Percentiles rank a stretch among this genome's conserved stretches.
Conservation (phyloP, 805 yeast species). For the Myxozyma mucilagina region DNA sequence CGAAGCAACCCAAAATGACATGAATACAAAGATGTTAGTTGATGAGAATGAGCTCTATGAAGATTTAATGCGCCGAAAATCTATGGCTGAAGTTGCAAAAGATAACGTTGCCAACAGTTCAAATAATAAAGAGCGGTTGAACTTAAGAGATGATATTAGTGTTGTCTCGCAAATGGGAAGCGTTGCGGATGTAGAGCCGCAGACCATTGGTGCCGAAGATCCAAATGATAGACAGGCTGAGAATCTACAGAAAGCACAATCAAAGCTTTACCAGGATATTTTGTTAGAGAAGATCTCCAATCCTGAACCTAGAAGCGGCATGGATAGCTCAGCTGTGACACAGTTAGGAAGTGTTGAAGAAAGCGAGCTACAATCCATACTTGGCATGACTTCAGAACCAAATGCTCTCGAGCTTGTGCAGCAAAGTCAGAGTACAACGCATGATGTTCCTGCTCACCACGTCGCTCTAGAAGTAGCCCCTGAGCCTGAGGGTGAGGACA, state of each 20-base stretch:
- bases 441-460: neutral
- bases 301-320: slow-evolving; percentile 6
- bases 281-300: slow-evolving; percentile 17
- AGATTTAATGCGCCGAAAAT: slow-evolving; percentile 17
- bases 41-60: slow-evolving; percentile 25
- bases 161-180: slow-evolving; percentile 29
- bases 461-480: slow-evolving; percentile 10
- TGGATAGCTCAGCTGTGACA: slow-evolving; percentile 18
- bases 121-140: neutral
- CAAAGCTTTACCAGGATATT: slow-evolving; percentile 22
- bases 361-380: neutral
- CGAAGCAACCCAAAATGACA: neutral
- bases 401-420: neutral
- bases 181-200: slow-evolving; percentile 6
- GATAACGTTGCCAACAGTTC: neutral
- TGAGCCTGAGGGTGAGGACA: slow-evolving; percentile 13
- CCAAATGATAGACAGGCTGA: slow-evolving; percentile 15
- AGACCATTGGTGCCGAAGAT: neutral
- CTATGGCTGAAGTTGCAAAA: neutral
- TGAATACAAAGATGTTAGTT: neutral
- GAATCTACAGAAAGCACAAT: slow-evolving; percentile 17
- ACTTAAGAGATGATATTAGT: slow-evolving; percentile 14
- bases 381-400: neutral
- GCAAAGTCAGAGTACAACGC: neutral
- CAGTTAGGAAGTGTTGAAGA: slow-evolving; percentile 3